These are phyloP conservation scores for Agarophyton chilense DNA, from an alignment of 23 red algal species.

Conservation along the genomic window DNA sequence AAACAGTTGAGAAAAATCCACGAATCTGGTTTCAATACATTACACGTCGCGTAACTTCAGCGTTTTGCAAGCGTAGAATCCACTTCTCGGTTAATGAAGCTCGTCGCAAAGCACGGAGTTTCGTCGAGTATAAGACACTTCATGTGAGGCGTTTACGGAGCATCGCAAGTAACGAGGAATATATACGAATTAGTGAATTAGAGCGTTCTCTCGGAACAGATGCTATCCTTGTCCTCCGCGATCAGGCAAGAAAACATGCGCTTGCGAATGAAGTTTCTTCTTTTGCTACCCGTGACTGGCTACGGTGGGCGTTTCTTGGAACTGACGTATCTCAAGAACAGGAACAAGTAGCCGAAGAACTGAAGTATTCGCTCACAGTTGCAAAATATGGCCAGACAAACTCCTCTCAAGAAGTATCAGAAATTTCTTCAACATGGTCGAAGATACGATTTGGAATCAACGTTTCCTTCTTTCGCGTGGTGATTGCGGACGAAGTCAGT, in stretches of 20 bases:
- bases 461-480: neutral
- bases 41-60: neutral
- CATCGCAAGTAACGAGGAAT: neutral
- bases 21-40: slow-evolving; percentile 47
- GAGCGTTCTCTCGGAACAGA: slow-evolving; percentile 42
- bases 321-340: slow-evolving; percentile 29
- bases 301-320: slow-evolving; percentile 45
- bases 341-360: slow-evolving; percentile 32
- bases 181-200: slow-evolving; percentile 4
- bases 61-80: slow-evolving; percentile 7
- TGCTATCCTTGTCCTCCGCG: slow-evolving; percentile 37
- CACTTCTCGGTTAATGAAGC: slow-evolving; percentile 16
- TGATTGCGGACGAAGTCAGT: neutral
- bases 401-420: neutral
- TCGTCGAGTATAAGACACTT: slow-evolving; percentile 28
- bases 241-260: slow-evolving; percentile 36
- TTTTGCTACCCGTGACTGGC: slow-evolving; percentile 63
- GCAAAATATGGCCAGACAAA: slow-evolving; percentile 1
- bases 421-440: neutral
- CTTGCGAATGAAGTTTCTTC: slow-evolving; percentile 58
- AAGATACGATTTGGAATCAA: slow-evolving; percentile 29
- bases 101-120: slow-evolving; percentile 4
- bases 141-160: slow-evolving; percentile 42
- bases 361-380: slow-evolving; percentile 37
- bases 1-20: neutral